Evolutionary conservation across 208 protist species (phyloP).

Genomic region (Acanthamoeba quina): DNA sequence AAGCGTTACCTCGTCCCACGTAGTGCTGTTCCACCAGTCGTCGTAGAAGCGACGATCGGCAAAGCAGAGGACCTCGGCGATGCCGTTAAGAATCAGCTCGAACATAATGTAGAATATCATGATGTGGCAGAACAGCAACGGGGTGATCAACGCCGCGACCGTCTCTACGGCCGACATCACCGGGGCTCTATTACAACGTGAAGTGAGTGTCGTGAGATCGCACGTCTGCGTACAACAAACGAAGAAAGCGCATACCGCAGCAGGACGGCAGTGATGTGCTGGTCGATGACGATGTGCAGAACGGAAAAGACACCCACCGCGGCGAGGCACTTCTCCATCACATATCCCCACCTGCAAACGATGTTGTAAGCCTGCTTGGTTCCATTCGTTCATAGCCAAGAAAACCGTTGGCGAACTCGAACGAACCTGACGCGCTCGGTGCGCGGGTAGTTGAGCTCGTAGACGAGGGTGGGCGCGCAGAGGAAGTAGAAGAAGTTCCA

Average conservation of each 20-base stretch:
- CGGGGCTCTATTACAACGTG: background rate
- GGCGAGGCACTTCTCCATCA: slow-evolving; percentile 56
- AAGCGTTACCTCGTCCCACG: slow-evolving; percentile 25
- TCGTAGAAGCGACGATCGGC: slow-evolving; percentile 86
- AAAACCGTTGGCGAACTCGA: background rate
- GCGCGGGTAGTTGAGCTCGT: slow-evolving; percentile 86
- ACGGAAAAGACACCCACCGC: slow-evolving; percentile 71
- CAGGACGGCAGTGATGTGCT: slow-evolving; percentile 32
- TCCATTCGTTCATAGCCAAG: background rate
- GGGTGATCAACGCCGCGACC: slow-evolving; percentile 15
- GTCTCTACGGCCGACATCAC: slow-evolving; percentile 23
- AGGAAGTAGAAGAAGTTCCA: slow-evolving; percentile 86
- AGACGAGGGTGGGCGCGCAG: slow-evolving; percentile 87
- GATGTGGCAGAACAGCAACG: slow-evolving; percentile 55
- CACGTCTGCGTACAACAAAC: background rate
- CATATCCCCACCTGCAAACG: slow-evolving; percentile 54
- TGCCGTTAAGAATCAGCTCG: slow-evolving; percentile 82
- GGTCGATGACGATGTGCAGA: slow-evolving; percentile 65
- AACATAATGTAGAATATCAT: slow-evolving; percentile 86
- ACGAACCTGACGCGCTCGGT: slow-evolving; percentile 78
- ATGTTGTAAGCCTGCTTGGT: background rate
- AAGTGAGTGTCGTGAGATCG: background rate
- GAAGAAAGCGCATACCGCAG: background rate
- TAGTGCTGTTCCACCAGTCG: slow-evolving; percentile 87
- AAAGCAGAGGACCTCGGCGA: slow-evolving; percentile 85